phyloP scores from a whole-genome alignment of 257 asterid genomes.

The Osmanthus fragrans region DNA sequence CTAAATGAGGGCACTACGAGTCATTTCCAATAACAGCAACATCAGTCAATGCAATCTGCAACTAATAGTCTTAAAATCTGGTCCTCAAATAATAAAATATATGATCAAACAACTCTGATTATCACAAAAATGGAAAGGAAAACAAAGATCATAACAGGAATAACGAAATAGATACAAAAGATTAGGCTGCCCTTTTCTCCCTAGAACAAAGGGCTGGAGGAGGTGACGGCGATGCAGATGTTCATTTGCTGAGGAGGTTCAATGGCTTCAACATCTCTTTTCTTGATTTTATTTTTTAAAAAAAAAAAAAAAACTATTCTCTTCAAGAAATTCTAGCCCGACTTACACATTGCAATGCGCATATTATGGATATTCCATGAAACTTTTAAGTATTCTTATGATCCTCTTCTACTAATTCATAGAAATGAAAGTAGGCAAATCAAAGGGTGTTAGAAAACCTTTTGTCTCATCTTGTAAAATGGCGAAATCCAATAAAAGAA shows the following conservation, averaged over 20 bases:
- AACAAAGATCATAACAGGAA: background rate
- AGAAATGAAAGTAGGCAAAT: background rate
- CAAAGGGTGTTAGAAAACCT: background rate
- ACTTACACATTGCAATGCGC: background rate
- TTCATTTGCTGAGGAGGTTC: too few relatives aligned
- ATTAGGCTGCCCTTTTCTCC: background rate
- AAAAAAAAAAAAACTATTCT: background rate
- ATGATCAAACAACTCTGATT: background rate
- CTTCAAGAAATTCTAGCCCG: background rate
- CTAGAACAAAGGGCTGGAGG: background rate
- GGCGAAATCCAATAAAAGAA: background rate
- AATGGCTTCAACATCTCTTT: too few relatives aligned
- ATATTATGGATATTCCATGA: background rate
- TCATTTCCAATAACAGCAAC: background rate
- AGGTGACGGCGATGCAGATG: too few relatives aligned
- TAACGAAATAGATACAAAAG: too few relatives aligned
- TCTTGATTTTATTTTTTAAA: background rate
- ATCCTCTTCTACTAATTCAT: too few relatives aligned
- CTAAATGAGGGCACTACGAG: background rate
- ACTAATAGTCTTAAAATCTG: background rate
- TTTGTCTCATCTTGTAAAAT: background rate
- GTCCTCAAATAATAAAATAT: too few relatives aligned
- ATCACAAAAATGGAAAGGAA: background rate
- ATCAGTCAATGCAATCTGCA: background rate
- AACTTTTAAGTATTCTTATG: background rate